Evolutionary conservation across 1,284 basidiomycete species (phyloP).

Genomic region (Ustilago vetiveriae): DNA sequence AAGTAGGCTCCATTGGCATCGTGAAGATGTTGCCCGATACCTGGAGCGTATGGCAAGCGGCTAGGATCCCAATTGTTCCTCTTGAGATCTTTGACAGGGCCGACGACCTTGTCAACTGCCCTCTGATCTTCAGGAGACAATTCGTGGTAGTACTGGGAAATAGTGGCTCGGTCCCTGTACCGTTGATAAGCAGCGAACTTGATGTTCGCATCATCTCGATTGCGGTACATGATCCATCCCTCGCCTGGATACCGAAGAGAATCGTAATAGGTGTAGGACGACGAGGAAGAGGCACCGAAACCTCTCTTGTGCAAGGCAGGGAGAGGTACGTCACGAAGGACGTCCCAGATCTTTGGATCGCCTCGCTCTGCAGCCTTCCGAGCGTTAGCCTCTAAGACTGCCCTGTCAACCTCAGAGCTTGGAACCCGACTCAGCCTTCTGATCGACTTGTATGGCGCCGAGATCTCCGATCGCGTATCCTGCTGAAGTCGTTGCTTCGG

Average conservation of each 20-base stretch:
- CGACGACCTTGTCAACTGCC: not conserved
- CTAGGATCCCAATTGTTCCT: not conserved
- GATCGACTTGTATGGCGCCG: not conserved
- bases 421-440: not conserved
- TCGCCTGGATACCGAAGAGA: not conserved
- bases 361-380: not conserved
- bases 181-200: not conserved
- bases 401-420: not conserved
- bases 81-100: not conserved
- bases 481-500: too few relatives aligned
- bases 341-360: not conserved
- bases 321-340: not conserved
- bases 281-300: too few relatives aligned
- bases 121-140: not conserved
- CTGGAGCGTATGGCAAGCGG: too few relatives aligned
- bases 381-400: not conserved
- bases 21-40: not conserved
- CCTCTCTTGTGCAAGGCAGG: slow-evolving; percentile 3
- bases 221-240: not conserved
- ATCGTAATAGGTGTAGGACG: not conserved
- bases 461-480: too few relatives aligned
- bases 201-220: too few relatives aligned
- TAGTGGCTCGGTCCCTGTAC: too few relatives aligned
- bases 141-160: not conserved
- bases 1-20: not conserved